A percentile compares a stretch with the other conserved stretches of the same genome.
Evolutionary conservation across 1,284 basidiomycete species (phyloP).

Genomic region (Sporisorium reilianum): DNA sequence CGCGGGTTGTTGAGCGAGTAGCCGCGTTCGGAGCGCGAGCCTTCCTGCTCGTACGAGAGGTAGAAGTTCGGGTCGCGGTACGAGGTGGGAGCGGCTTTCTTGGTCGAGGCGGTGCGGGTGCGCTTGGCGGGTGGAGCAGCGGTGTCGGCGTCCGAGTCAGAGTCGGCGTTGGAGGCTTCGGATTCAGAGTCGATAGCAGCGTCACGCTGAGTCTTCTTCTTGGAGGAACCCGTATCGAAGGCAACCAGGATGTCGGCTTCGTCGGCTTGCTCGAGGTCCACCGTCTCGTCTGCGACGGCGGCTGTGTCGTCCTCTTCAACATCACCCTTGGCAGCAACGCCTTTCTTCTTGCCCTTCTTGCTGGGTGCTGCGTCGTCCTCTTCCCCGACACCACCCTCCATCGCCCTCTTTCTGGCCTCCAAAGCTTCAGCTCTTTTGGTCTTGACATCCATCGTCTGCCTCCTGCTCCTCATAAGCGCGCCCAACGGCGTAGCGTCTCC

Average conservation of each 20-base stretch:
- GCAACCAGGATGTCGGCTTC: slow-evolving; percentile 50
- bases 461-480: slow-evolving; percentile 85
- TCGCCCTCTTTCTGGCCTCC: slow-evolving; percentile 62
- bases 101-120: slow-evolving; percentile 2
- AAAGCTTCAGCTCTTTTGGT: slow-evolving; percentile 69
- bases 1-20: slow-evolving; percentile 50
- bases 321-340: slow-evolving; percentile 8
- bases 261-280: slow-evolving; percentile 75
- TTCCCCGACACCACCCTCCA: slow-evolving; percentile 36
- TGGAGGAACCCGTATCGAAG: slow-evolving; percentile 38
- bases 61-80: slow-evolving; percentile 90
- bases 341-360: slow-evolving; percentile 51
- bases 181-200: slow-evolving; percentile 31
- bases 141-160: slow-evolving; percentile 70
- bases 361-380: slow-evolving; percentile 18
- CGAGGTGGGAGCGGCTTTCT: slow-evolving; percentile 53
- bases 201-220: slow-evolving; percentile 1
- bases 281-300: slow-evolving; percentile 68
- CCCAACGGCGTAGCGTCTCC: slow-evolving; percentile 73
- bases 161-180: slow-evolving; percentile 71
- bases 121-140: slow-evolving; percentile 61
- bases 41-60: slow-evolving; percentile 89
- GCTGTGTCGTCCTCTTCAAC: slow-evolving; percentile 64
- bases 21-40: slow-evolving; percentile 86
- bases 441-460: slow-evolving; percentile 79